These are phyloP conservation scores for Annona squamosa DNA, from an alignment of 164 flowering plant genomes.

Conservation along the genomic window DNA sequence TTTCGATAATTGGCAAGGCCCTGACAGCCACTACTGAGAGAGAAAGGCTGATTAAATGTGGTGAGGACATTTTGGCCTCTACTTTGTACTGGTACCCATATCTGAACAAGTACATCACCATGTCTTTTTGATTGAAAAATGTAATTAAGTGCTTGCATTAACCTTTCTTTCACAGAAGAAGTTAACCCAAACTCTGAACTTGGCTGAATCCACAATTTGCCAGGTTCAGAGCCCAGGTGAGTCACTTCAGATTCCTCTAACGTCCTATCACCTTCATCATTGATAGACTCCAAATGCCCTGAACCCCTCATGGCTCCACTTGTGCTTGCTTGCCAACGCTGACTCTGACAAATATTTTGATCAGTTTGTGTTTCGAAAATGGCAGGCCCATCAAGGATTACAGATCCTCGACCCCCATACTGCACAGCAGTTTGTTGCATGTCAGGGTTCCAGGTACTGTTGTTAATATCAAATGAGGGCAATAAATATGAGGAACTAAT, in stretches of 20 bases:
- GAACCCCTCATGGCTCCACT: conserved; percentile 10
- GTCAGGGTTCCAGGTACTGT: conserved; percentile 13
- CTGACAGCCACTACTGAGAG: conserved; percentile 30
- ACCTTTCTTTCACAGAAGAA: conserved; percentile 51
- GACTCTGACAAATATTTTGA: conserved; percentile 10
- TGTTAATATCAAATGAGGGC: conserved; percentile 29
- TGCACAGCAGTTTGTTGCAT: conserved; percentile 19
- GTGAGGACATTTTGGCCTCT: conserved; percentile 49
- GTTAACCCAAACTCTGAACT: conserved; percentile 19
- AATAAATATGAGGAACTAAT: conserved; percentile 30
- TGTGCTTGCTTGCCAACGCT: conserved; percentile 9
- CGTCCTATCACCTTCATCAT: conserved; percentile 14
- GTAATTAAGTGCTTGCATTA: conserved; percentile 42
- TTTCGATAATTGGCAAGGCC: conserved; percentile 54
- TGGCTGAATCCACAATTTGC: conserved; percentile 59
- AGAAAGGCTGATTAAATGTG: conserved; percentile 54
- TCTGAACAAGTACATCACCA: conserved; percentile 60
- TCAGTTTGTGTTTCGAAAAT: conserved; percentile 14
- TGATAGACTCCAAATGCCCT: conserved; percentile 16
- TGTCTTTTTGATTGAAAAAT: conserved; percentile 37
- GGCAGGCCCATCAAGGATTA: conserved; percentile 19
- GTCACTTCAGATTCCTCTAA: not conserved
- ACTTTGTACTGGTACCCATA: conserved; percentile 72
- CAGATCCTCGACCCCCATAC: conserved; percentile 25
- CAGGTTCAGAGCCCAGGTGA: conserved; percentile 22